Percentiles rank a stretch among this genome's conserved stretches.
phyloP scores from a whole-genome alignment of 2,329 filamentous ascomycete genomes.

The Myriangium duriaei region DNA sequence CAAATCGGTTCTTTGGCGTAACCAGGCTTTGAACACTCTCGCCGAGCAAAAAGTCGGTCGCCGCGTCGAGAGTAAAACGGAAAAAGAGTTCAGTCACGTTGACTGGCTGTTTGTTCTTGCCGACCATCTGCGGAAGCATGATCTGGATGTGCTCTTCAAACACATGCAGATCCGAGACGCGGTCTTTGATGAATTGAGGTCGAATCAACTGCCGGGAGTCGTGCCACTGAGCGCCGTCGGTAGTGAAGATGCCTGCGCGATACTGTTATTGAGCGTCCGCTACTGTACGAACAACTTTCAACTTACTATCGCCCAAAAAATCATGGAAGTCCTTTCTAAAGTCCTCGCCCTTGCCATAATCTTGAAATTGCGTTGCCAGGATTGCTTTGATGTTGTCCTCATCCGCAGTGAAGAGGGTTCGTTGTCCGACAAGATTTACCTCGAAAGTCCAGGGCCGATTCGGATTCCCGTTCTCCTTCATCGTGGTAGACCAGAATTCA shows the following conservation, averaged over 20 bases:
- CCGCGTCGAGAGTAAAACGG: slow-evolving; percentile 71
- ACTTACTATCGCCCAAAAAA: slow-evolving; percentile 66
- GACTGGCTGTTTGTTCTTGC: slow-evolving; percentile 36
- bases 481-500: slow-evolving; percentile 43
- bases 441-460: slow-evolving; percentile 47
- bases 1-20: slow-evolving; percentile 54
- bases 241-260: slow-evolving; percentile 46
- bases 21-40: slow-evolving; percentile 52
- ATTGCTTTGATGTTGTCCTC: slow-evolving; percentile 87
- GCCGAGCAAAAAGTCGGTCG: slow-evolving; percentile 78
- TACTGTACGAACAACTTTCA: slow-evolving; percentile 21
- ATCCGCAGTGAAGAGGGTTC: slow-evolving; percentile 66
- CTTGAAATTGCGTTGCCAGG: slow-evolving; percentile 71
- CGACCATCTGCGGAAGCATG: slow-evolving; percentile 52
- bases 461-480: slow-evolving; percentile 34
- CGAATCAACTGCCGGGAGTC: slow-evolving; percentile 67
- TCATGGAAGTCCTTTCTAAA: slow-evolving; percentile 67
- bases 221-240: slow-evolving; percentile 70
- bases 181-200: slow-evolving; percentile 76
- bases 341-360: slow-evolving; percentile 68
- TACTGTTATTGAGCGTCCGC: slow-evolving; percentile 6
- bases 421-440: slow-evolving; percentile 39
- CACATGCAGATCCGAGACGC: slow-evolving; percentile 66
- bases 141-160: slow-evolving; percentile 69
- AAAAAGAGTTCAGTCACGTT: slow-evolving; percentile 71